These are phyloP conservation scores for Backusella westeae DNA, from an alignment of 192 early-diverging fungal genomes.

Conservation along the genomic window DNA sequence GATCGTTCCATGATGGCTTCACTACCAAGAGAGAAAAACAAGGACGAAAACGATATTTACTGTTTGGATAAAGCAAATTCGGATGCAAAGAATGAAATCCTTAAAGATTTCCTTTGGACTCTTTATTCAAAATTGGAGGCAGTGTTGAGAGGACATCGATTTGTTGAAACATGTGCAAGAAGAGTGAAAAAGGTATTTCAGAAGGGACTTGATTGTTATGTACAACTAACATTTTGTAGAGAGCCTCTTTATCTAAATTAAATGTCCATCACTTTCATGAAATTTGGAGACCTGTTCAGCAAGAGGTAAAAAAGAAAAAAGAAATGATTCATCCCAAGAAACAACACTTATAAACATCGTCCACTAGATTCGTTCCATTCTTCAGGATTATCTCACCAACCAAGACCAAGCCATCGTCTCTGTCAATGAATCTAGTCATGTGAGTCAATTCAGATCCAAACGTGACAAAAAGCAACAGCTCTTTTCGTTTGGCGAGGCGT, in stretches of 20 bases:
- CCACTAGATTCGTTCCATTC: constrained; percentile 31
- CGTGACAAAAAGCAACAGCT: constrained; percentile 28
- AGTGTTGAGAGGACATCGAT: constrained; percentile 71
- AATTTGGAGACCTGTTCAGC: constrained; percentile 46
- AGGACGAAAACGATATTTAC: constrained; percentile 43
- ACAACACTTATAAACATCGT: too few species aligned
- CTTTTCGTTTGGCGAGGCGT: constrained; percentile 36
- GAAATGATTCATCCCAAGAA: too few species aligned
- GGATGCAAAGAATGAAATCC: constrained; percentile 62
- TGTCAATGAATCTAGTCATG: constrained; percentile 25
- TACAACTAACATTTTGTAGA: neutral
- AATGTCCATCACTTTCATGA: constrained; percentile 47
- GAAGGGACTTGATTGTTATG: neutral
- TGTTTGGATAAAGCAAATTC: constrained; percentile 48
- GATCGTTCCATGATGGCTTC: neutral
- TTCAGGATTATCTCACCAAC: constrained; percentile 46
- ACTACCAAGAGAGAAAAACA: neutral
- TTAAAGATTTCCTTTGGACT: constrained; percentile 74
- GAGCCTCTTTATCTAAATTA: constrained; percentile 14
- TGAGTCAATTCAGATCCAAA: constrained; percentile 3
- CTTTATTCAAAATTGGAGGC: constrained; percentile 75
- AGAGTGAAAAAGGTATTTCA: constrained; percentile 45
- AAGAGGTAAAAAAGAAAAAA: constrained; percentile 29
- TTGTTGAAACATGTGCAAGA: constrained; percentile 60
- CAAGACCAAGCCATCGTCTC: constrained; percentile 34